phyloP scores from a whole-genome alignment of 2,329 filamentous ascomycete species.

The Penicillium sp. region DNA sequence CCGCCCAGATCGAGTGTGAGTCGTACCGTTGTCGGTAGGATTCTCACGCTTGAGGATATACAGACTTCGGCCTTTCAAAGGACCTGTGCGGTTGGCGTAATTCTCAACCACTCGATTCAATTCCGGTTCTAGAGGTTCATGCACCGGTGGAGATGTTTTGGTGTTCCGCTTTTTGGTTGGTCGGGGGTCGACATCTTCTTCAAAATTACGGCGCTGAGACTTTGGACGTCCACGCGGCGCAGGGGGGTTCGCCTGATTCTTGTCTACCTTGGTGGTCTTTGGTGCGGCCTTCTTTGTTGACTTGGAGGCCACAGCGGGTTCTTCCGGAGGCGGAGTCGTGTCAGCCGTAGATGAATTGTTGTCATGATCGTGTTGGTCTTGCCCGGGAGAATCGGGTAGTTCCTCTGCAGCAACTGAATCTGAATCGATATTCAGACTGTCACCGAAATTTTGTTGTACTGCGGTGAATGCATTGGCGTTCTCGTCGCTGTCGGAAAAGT shows the following conservation, averaged over 20 bases:
- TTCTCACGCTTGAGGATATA: conserved; percentile 53
- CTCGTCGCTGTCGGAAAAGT: conserved; percentile 39
- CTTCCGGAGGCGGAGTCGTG: conserved; percentile 11
- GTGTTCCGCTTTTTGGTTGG: conserved; percentile 34
- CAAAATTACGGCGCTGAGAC: conserved; percentile 18
- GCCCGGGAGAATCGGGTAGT: conserved; percentile 5
- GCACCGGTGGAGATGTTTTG: conserved; percentile 22
- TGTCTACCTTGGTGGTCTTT: conserved; percentile 19
- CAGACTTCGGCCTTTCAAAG: conserved; percentile 49
- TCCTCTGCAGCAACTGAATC: conserved; percentile 16
- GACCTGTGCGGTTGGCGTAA: conserved; percentile 44
- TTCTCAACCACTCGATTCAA: conserved; percentile 45
- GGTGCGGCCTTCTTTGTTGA: conserved; percentile 17
- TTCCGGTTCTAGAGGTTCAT: conserved; percentile 35
- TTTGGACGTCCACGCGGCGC: conserved; percentile 35
- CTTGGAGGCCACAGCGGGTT: conserved; percentile 18
- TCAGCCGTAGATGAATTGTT: conserved; percentile 17
- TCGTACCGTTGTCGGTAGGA: conserved; percentile 54
- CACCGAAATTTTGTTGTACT: conserved; percentile 25
- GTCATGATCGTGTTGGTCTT: conserved; percentile 20
- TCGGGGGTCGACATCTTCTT: conserved; percentile 25
- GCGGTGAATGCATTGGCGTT: conserved; percentile 33
- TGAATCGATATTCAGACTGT: conserved; percentile 24
- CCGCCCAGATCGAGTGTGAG: conserved; percentile 73
- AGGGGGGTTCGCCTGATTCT: conserved; percentile 22